These are phyloP conservation scores for Fusarium temperatum DNA, from an alignment of 2,329 filamentous ascomycete genomes.

Conservation along the genomic window DNA sequence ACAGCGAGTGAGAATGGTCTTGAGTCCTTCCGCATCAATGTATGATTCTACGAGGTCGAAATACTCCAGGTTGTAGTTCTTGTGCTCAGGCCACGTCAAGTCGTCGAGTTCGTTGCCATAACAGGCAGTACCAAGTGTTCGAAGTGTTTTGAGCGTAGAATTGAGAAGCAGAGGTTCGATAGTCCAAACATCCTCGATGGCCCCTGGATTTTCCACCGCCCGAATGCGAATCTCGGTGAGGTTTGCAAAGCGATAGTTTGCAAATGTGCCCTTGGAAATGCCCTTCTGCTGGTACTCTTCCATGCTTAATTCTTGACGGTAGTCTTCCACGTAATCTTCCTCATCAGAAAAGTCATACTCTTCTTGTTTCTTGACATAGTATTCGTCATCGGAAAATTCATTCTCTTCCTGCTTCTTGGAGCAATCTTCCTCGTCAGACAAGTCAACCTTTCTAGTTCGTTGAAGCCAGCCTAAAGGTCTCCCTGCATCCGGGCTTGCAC, in stretches of 20 bases:
- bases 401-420: not conserved
- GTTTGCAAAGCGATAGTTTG: not conserved
- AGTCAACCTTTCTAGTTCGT: not conserved
- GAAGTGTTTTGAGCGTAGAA: not conserved
- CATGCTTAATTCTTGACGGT: rapidly evolving
- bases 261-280: rapidly evolving
- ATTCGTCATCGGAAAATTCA: not conserved
- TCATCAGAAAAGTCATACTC: not conserved
- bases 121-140: not conserved
- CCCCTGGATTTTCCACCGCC: rapidly evolving
- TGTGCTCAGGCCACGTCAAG: not conserved
- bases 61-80: not conserved
- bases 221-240: constrained; percentile 8
- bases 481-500: not conserved
- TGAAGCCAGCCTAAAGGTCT: not conserved
- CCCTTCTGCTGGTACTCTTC: not conserved
- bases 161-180: not conserved
- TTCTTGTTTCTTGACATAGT: not conserved
- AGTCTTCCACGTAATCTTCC: rapidly evolving
- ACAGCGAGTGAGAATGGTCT: not conserved
- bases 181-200: rapidly evolving
- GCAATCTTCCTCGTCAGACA: not conserved
- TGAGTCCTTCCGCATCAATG: not conserved
- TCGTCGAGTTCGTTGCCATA: rapidly evolving
- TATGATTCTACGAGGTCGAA: not conserved